These are phyloP conservation scores for Solanum infundibuliforme DNA, from an alignment of 257 asterid genomes.

Conservation along the genomic window DNA sequence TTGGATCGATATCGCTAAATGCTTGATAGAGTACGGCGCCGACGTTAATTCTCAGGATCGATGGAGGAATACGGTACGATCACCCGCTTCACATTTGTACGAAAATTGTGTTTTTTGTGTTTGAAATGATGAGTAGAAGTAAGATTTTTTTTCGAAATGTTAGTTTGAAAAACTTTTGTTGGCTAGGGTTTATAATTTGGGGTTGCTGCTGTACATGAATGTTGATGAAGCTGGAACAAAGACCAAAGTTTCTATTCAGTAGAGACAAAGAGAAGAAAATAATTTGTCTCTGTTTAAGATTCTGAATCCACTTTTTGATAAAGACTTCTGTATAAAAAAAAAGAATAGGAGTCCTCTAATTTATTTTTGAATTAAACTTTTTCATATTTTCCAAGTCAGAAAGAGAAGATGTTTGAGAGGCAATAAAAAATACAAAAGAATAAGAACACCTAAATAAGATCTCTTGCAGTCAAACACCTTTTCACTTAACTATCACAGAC, in stretches of 20 bases:
- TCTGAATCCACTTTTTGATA: background rate
- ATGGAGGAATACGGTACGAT: slow-evolving; percentile 62
- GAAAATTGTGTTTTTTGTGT: background rate
- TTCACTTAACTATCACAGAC: background rate
- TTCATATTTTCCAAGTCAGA: background rate
- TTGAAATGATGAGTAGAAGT: background rate
- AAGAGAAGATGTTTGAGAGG: background rate
- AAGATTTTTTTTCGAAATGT: background rate
- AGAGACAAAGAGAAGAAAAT: background rate
- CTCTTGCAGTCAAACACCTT: background rate
- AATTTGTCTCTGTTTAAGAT: background rate
- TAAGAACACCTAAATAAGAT: background rate
- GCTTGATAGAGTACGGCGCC: slow-evolving; percentile 46
- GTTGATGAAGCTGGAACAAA: background rate
- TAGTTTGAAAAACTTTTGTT: background rate
- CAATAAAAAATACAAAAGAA: background rate
- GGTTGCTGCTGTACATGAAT: background rate
- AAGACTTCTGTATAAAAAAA: background rate
- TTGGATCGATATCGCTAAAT: slow-evolving; percentile 54
- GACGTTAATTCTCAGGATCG: slow-evolving; percentile 79
- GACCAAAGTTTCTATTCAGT: background rate
- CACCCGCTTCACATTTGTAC: background rate
- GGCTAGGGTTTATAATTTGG: background rate
- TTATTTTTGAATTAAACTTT: background rate
- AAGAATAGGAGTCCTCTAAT: background rate